Evolutionary conservation across 805 yeast genomes (phyloP).

Genomic region (Starmera pachycereana): DNA sequence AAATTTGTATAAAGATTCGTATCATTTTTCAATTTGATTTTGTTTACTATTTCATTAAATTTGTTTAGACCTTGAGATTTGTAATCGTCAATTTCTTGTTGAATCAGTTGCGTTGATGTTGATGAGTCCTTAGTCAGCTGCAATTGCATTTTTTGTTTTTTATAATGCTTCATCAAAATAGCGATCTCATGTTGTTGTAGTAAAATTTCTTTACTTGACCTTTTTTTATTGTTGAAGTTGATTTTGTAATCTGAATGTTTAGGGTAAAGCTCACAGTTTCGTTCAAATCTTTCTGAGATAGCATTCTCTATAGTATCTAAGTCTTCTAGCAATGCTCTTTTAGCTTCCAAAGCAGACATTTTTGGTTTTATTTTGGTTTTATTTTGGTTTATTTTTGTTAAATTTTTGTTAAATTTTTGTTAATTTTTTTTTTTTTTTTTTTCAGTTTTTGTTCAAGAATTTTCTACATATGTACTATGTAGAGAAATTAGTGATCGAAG

Average conservation of each 20-base stretch:
- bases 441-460: no score
- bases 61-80: slow-evolving; percentile 28
- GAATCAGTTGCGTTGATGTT: background rate
- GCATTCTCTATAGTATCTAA: slow-evolving; percentile 64
- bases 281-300: slow-evolving; percentile 45
- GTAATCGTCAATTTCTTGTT: slow-evolving; percentile 14
- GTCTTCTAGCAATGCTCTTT: slow-evolving; percentile 41
- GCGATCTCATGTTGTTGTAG: slow-evolving; percentile 53
- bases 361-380: background rate
- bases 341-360: slow-evolving; percentile 25
- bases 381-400: no score
- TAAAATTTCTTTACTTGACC: slow-evolving; percentile 40
- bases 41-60: slow-evolving; percentile 22
- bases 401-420: no score
- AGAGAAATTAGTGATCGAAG: no score
- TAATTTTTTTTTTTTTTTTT: no score
- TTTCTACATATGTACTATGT: no score
- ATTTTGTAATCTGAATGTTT: slow-evolving; percentile 17
- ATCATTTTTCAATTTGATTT: slow-evolving; percentile 18
- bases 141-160: slow-evolving; percentile 2
- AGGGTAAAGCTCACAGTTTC: slow-evolving; percentile 49
- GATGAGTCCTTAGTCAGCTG: slow-evolving; percentile 1
- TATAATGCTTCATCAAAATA: slow-evolving; percentile 1
- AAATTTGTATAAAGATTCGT: slow-evolving; percentile 20
- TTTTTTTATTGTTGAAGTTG: slow-evolving; percentile 23